Conservation (phyloP, 768 basidiomycete genomes). For the Boletus vermiculosoides region DNA sequence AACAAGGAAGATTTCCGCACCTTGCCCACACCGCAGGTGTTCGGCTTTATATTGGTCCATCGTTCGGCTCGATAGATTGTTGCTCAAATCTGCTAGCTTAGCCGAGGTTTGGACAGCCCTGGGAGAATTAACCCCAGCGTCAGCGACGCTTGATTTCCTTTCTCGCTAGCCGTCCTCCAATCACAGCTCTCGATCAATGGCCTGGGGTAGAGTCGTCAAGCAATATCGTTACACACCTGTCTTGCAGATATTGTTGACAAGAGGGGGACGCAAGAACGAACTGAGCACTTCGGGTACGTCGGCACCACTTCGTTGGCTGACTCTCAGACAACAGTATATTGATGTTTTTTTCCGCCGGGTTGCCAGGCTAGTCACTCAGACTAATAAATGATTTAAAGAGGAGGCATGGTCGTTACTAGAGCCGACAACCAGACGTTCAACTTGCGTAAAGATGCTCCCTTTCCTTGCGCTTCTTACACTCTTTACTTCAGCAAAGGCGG, state of each 20-base stretch:
- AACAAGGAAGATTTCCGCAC: no score
- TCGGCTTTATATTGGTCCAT: no score
- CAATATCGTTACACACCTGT: neutral
- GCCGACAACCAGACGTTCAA: neutral
- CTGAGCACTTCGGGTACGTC: neutral
- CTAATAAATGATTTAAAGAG: neutral
- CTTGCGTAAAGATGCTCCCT: conserved; percentile 8
- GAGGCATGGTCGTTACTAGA: neutral
- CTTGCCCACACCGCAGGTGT: no score
- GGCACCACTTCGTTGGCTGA: neutral
- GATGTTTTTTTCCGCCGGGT: neutral
- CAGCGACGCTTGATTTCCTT: neutral
- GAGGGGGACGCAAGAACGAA: neutral
- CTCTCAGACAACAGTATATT: neutral
- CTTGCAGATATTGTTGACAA: neutral
- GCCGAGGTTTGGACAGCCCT: neutral
- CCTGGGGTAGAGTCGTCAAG: neutral
- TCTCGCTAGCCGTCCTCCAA: neutral
- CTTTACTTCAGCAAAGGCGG: conserved; percentile 16
- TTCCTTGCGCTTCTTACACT: conserved; percentile 14
- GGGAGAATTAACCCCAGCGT: neutral
- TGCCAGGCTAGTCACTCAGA: neutral
- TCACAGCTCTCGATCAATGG: neutral
- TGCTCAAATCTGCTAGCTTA: neutral
- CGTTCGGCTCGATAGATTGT: neutral